A percentile compares a stretch with the other conserved stretches of the same genome.
phyloP scores from a whole-genome alignment of 169 alveolate genomes.

The Ichthyophthirius multifiliis region DNA sequence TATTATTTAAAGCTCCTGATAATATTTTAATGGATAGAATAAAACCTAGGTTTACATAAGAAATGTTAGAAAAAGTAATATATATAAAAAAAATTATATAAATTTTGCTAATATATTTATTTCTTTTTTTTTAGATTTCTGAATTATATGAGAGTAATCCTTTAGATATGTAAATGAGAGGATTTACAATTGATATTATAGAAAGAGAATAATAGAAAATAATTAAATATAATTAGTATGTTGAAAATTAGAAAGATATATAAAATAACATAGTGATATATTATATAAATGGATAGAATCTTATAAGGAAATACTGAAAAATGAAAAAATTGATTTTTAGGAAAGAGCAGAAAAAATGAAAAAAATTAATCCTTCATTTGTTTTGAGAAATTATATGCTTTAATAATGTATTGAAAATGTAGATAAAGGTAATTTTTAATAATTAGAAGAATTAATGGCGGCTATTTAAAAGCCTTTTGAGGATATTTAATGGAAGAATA shows the following conservation, averaged over 20 bases:
- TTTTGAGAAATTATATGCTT: constrained; percentile 56
- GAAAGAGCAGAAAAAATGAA: constrained; percentile 37
- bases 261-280: neutral
- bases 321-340: constrained; percentile 16
- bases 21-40: neutral
- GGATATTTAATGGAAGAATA: constrained; percentile 17
- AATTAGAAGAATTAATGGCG: constrained; percentile 32
- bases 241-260: constrained; percentile 8
- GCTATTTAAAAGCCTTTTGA: constrained; percentile 50
- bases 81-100: neutral
- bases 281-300: constrained; percentile 39
- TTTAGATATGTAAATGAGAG: too few species aligned
- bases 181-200: neutral
- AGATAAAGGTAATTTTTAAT: constrained; percentile 47
- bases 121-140: too few species aligned
- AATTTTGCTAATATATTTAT: neutral
- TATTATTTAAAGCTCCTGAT: constrained; percentile 28
- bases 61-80: constrained; percentile 2
- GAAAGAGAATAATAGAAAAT: constrained; percentile 24
- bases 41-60: constrained; percentile 13
- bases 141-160: too few species aligned
- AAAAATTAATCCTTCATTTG: constrained; percentile 37
- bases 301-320: constrained; percentile 18
- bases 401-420: constrained; percentile 47
- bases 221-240: constrained; percentile 9